These are phyloP conservation scores for Cnidoscolus chayamansa DNA, from an alignment of 441 rosid species.

Conservation along the genomic window DNA sequence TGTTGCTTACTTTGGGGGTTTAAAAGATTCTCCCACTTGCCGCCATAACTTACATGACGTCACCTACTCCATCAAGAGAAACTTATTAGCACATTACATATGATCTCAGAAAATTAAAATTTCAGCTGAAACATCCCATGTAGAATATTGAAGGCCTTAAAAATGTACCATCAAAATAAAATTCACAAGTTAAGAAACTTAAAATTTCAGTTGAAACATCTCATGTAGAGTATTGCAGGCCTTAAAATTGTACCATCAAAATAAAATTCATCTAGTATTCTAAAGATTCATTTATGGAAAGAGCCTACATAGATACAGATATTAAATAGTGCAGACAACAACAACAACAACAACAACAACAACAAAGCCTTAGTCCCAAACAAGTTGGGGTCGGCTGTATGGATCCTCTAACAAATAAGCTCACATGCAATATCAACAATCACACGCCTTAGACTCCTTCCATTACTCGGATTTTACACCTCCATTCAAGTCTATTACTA, in stretches of 20 bases:
- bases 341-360: no score
- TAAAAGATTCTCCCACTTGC: conserved; percentile 89
- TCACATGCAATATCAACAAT: no score
- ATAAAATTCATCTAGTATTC: background rate
- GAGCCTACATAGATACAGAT: background rate
- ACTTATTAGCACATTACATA: conserved; percentile 4
- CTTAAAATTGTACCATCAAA: background rate
- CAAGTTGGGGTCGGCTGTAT: no score
- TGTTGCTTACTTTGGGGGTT: conserved; percentile 76
- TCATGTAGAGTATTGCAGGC: background rate
- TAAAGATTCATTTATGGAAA: background rate
- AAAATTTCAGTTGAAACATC: background rate
- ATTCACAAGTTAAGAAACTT: background rate
- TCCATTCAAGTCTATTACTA: no score
- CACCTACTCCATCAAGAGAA: conserved; percentile 45
- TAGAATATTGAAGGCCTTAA: background rate
- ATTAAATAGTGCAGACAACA: background rate
- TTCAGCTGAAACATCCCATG: background rate
- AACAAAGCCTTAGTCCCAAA: no score
- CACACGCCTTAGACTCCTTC: no score
- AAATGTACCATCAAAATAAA: background rate
- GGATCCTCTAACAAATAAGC: no score
- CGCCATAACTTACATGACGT: conserved; percentile 83
- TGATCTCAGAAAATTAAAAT: background rate
- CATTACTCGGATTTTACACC: no score